Evolutionary conservation across 148 eudicot genomes (phyloP), one percentile per base, ranked within the genome.

Genomic region (Rhododendron molle): DNA sequence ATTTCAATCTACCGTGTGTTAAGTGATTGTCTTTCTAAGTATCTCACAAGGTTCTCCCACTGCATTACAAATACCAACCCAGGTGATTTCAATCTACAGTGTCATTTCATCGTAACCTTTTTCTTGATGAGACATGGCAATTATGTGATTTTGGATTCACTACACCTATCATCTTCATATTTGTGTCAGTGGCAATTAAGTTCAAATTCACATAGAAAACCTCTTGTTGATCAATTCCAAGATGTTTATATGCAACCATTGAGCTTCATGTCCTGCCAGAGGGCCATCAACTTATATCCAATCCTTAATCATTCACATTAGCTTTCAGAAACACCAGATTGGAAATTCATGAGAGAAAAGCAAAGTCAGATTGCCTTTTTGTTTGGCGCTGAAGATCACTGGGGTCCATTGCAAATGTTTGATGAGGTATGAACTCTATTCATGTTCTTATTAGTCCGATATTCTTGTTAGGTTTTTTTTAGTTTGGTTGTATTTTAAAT

Each of bases 361-460:
- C 89, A 89, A 84, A 90, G 85, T 87, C 92, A 90, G 86, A 85
- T 94, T 26, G 93, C 98, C 69, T 93, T 96, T 89, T 86, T 94
- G 62, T 96, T 94, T 72, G 98, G 96, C 44, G 60, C 47, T 54
- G 94, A 94, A 80, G 99, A 96, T 88, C 99, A 96, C 80, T 96
- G 99, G 99, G 98, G 94, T 89, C 96, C 99, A 78, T 80, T 94
- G 85, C 87, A 94, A 83, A 79, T 96, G 84, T 89, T 84, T 88
- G 96, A 96, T 88, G 94, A 96, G 98, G 98, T 94, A 88, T 76
- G 81, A n/a, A 15, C 49, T 85, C 21, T 13, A 9, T 65, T 30
- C 18, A 71, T 30, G 13, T 71, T 30, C 76, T 71, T 28, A 71
- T 30, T 28, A 30, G 1, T 12, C 5, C 3, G 38, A 71, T 71